Base-by-base conservation (phyloP, 2,329 filamentous ascomycete genomes). In the Aspergillus amoenus region DNA sequence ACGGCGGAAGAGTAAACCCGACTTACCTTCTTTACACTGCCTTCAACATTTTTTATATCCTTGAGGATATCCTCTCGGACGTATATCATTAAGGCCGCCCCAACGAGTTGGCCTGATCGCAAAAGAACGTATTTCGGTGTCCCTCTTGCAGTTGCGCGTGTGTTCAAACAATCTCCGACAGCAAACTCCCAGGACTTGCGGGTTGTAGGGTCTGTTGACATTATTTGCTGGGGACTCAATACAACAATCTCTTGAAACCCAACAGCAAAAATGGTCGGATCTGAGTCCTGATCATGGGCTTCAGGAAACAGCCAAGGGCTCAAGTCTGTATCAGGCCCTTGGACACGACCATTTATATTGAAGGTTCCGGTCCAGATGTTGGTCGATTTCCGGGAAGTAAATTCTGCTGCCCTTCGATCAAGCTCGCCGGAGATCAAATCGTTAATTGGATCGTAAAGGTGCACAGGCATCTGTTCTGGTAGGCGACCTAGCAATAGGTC, bases 161-260 rank as follows among this genome's bases (percentile, higher is more conserved):
- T 75, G 66, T 97, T 97, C 40, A 99, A 76, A 13, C 88, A 91
- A 45, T 80, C 81, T 63, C 88, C 88, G 22, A 97, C 92, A 4
- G 90, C 88, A 52, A 82, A 78, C 71, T 99, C 94, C 94, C 94
- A 99, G 18, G 88, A 78, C 61, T 91, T 87, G 63, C 93, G 90
- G 53, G 90, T 84, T 3, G 87, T 86, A 1, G 94, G 94, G 70
- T 99, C 93, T 59, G 93, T 97, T 63, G 95, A 96, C 92, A 99
- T 97, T 69, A 99, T 97, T 69, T 99, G 94, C 72, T 97, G 93
- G 15, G 95, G 94, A 66, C 91, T 97, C 46, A 99, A 79, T 69
- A 96, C 91, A n/a, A 99, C 94, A 61, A 99, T 97, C 74, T 99
- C 94, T 70, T 99, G 94, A 67, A 99, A 97, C 0, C 91, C 94